Base-by-base conservation (phyloP, 306 rosid species). In the Rubus parviflorus region DNA sequence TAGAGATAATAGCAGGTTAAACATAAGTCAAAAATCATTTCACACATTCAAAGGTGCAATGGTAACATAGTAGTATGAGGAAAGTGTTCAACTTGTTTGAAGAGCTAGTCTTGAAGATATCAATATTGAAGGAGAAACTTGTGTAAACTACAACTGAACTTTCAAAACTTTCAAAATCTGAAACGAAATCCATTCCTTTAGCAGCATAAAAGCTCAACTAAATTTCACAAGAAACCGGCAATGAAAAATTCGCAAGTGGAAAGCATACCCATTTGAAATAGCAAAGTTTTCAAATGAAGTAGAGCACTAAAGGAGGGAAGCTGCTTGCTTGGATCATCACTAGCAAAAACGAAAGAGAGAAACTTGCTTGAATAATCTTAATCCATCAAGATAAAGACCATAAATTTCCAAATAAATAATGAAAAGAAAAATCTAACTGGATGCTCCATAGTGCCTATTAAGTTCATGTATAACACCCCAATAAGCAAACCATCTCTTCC, bases 191-290 rank as follows among this genome's bases (percentile, higher is more conserved):
- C 48, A 52, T 40, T 19, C 7, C 8, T 68, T 45, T 15, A 20
- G 1, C 15, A 22, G 12, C 53, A 5, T 9, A 73, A 54, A 12
- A 4, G 13, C 22, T 41, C 53, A 14, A 73, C 8, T 4, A 40
- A 73, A 43, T 25, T 4, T 74, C 57, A 49, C 16, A 30, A 35
- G 41, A 56, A 7, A 13, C 40, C 12, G 49, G 35, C 6, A 52
- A 45, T 25, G 38, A 46, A 38, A 77, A 30, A 71, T 35, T 23
- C 42, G 68, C 17, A 63, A 79, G 19, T 2, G 41, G 37, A 46
- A 22, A 46, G 19, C n/a, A 68, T 43, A 23, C 54, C 53, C 73
- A 68, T 68, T 45, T 43, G 61, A 70, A 73, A 73, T 2, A 7
- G 52, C 5, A 41, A 56, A 54, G 11, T 2, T n/a, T 37, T 11